Evolutionary conservation across 805 yeast genomes (phyloP), one percentile per base, ranked within the genome.

Genomic region (Tetrapisispora iriomotensis): DNA sequence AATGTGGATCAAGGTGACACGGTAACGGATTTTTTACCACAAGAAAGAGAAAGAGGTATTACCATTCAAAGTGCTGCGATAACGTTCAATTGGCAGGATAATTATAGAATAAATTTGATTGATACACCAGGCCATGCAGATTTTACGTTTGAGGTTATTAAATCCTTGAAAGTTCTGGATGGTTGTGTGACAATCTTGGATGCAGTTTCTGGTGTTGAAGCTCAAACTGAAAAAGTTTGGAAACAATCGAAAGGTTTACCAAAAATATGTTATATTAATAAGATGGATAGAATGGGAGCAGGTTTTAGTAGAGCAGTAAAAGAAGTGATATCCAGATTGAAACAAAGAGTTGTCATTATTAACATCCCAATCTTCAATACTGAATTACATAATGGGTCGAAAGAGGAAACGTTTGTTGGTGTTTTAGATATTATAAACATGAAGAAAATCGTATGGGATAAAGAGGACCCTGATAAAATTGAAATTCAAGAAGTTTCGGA

Each of bases 41-140:
- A 90, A 28, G 98, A 92, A 56, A 70, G 96, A 31, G 80, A 80
- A 42, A 69, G 98, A 45, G 98, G 98, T 2, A 92, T 92, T 47
- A 90, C 98, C 0, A 92, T 92, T 51, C 96, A 88, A 56, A 82
- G 90, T 58, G 98, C 98, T 0, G 96, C 97, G 0, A 87, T 90
- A 27, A 76, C 96, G 0, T 72, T 92, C 36, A 81, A 85, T 22
- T 92, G 97, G 97, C 75, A 75, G 43, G 65, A 67, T 35, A 47
- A 53, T 12, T 74, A 76, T 53, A 77, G 75, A 47, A 77, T 92
- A 51, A 92, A 92, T 58, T 68, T 92, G 41, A 87, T 92, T 19
- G 98, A 92, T 58, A 92, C 98, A 0, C 98, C 98, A 0, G 98
- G 98, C 0, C 98, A 92, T 61, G 96, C 95, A 0, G 98, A 92